Base-by-base conservation (phyloP, 352 stramenopile species). In the Phytopythium litorale region DNA sequence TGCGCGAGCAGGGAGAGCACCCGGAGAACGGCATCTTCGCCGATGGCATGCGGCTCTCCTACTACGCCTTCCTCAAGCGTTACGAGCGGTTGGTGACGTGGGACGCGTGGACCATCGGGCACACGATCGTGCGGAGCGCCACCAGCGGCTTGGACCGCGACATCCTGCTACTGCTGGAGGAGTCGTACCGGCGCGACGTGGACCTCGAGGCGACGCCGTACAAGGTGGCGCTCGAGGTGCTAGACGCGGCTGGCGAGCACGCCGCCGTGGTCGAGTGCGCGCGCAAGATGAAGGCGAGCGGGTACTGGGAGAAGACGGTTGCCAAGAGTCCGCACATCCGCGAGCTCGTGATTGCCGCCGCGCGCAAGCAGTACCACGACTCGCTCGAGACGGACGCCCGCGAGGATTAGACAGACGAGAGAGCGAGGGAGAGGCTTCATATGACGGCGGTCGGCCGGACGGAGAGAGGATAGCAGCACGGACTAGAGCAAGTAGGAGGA, bases 1-100 rank as follows among this genome's bases (percentile, higher is more conserved):
- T 87, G 25, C 65, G 64, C 6, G 48, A 71, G 30, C 54, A 69
- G 37, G 60, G 64, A 3, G 58, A 69, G 2, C 43, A 28, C 18
- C 21, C 28, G 4, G 58, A 61, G 12, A 55, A 58, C 30, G 62
- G 60, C 32, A 78, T 80, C 37, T 62, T 81, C 19, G 67, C 84
- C 19, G 65, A 84, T 7, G 80, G 65, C 25, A 63, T 78, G 56
- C 59, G 85, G 56, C 63, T 91, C 15, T 88, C 81, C 56, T 88
- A 75, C 66, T 65, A 76, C 32, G 66, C 72, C 0, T 76, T 91
- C n/a, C 51, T 91, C 50, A 50, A 76, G 54, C 70, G 68, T n/a
- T 91, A 89, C 57, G 64, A 67, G 25, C 48, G 66, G 48, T 73
- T 91, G 28, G 60, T 91, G 19, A 64, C 64, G 18, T 74, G 76